Evolutionary conservation across 1,284 basidiomycete genomes (phyloP).

Genomic region (Rhizoctonia solani): DNA sequence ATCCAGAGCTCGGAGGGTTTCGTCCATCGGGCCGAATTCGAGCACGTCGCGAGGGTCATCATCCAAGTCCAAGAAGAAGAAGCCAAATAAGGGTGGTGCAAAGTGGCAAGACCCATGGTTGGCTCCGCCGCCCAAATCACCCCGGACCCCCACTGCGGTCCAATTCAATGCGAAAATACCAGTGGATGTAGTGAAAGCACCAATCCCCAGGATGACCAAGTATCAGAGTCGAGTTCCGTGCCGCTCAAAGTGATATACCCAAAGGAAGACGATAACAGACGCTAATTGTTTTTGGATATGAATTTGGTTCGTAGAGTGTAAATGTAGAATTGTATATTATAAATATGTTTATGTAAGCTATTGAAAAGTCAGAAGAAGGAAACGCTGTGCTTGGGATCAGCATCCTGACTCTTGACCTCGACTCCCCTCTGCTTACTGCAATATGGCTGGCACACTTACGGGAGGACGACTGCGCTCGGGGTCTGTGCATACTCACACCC

Average conservation of each 20-base stretch:
- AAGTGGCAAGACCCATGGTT: slow-evolving; percentile 31
- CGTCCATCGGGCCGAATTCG: slow-evolving; percentile 13
- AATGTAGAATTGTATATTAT: background rate
- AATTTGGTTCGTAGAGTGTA: no score
- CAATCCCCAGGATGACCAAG: background rate
- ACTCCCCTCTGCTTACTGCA: background rate
- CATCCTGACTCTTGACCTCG: background rate
- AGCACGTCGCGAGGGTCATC: slow-evolving; percentile 4
- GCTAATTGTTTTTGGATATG: no score
- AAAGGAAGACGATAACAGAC: background rate
- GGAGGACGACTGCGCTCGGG: slow-evolving; percentile 11
- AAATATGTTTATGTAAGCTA: slow-evolving; percentile 21
- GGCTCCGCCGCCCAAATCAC: background rate
- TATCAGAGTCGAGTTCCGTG: slow-evolving; percentile 9
- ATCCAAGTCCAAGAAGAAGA: background rate
- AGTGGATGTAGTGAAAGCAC: background rate
- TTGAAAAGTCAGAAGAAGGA: background rate
- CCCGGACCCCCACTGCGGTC: background rate
- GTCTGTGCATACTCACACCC: background rate
- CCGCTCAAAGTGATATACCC: slow-evolving; percentile 3
- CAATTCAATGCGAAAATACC: background rate
- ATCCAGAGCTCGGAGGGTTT: background rate
- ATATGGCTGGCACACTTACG: slow-evolving; percentile 9
- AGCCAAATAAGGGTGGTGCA: background rate
- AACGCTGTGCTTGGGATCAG: background rate